Conservation (phyloP, 2,329 filamentous ascomycete species). For the Colletotrichum higginsianum region DNA sequence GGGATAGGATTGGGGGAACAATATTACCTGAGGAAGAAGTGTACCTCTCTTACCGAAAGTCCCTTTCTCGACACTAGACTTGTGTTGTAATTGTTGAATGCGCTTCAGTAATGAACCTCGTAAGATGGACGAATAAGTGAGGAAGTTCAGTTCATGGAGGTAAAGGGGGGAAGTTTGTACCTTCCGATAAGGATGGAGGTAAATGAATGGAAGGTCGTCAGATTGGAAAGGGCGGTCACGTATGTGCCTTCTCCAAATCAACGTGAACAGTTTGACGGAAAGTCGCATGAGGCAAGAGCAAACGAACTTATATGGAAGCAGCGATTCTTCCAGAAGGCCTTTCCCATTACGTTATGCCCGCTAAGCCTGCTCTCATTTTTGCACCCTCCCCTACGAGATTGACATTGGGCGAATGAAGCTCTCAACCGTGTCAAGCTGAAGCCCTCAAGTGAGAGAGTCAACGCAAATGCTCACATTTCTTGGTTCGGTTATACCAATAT, state of each 20-base stretch:
- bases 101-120: background rate
- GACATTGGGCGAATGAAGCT: no score
- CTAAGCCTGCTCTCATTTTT: no score
- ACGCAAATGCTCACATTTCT: background rate
- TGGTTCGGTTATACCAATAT: no score
- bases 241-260: background rate
- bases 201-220: background rate
- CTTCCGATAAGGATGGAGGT: background rate
- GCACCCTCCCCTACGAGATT: no score
- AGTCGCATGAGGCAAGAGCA: slow-evolving; percentile 18
- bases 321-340: background rate
- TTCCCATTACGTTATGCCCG: no score
- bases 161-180: background rate
- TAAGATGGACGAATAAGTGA: background rate
- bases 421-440: background rate
- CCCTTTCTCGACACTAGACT: background rate
- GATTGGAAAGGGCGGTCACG: background rate
- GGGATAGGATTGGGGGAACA: background rate
- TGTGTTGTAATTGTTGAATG: background rate
- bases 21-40: background rate
- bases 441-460: background rate
- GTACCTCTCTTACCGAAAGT: background rate
- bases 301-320: background rate
- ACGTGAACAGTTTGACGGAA: background rate
- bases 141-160: no score